Evolutionary conservation across 129 eudicot genomes (phyloP).

Genomic region (Deinandra increscens): DNA sequence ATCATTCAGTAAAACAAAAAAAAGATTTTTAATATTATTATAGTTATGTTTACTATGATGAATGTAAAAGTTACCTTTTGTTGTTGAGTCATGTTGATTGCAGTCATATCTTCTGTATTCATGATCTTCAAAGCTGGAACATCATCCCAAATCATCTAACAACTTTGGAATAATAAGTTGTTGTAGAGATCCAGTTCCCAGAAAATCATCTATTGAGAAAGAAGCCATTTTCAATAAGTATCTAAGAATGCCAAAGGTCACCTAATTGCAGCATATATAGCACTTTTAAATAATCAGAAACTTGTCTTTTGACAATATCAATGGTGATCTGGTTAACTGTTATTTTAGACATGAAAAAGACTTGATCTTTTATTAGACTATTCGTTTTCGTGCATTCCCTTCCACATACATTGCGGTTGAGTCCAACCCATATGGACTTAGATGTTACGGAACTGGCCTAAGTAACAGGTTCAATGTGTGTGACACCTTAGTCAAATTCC

Average conservation of each 20-base stretch:
- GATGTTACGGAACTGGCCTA: no score
- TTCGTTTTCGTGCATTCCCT: neutral
- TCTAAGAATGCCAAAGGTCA: neutral
- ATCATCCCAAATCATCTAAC: constrained; percentile 82
- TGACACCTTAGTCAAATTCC: no score
- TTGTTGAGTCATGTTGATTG: constrained; percentile 59
- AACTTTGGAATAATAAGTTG: constrained; percentile 61
- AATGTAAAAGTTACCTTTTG: constrained; percentile 48
- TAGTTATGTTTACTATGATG: no score
- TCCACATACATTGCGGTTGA: no score
- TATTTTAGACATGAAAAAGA: constrained; percentile 6
- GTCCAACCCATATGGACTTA: no score
- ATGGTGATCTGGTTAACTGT: constrained; percentile 19
- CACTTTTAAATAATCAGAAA: constrained; percentile 16
- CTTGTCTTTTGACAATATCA: constrained; percentile 31
- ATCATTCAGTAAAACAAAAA: constrained; percentile 13
- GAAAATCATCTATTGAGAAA: constrained; percentile 72
- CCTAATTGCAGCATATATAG: constrained; percentile 22
- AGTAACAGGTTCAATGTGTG: no score
- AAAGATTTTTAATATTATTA: neutral
- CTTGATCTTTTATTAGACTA: constrained; percentile 13
- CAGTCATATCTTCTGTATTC: constrained; percentile 73
- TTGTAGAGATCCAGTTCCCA: constrained; percentile 63
- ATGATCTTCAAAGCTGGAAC: constrained; percentile 80
- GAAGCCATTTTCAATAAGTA: constrained; percentile 50